phyloP scores from a whole-genome alignment of 768 basidiomycete genomes.

The Phaeotremella skinneri region DNA sequence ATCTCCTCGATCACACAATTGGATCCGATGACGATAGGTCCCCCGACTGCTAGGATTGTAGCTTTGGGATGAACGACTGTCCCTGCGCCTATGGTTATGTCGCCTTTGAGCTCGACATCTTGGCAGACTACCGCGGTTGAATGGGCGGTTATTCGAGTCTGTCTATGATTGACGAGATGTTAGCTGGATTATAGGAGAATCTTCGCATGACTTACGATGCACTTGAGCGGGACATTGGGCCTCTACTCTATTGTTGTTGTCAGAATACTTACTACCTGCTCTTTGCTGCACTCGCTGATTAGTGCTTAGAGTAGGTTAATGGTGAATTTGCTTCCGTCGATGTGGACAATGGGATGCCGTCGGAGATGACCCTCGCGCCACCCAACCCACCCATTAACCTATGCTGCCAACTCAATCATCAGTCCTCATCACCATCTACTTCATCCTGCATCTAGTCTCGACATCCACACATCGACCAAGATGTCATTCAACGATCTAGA shows the following conservation, averaged over 20 bases:
- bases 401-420: not conserved
- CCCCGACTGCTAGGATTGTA: slow-evolving; percentile 84
- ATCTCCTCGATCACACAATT: slow-evolving; percentile 90
- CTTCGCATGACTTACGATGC: slow-evolving; percentile 8
- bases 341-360: not conserved
- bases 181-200: not conserved
- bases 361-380: not conserved
- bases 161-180: slow-evolving; percentile 55
- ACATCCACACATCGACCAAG: not conserved
- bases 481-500: slow-evolving; percentile 51
- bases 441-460: no score
- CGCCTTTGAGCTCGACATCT: slow-evolving; percentile 90
- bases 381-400: not conserved
- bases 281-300: not conserved
- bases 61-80: slow-evolving; percentile 91
- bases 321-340: not conserved
- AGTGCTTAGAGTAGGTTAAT: not conserved
- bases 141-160: slow-evolving; percentile 85
- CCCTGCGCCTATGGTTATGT: slow-evolving; percentile 85
- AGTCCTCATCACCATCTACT: not conserved
- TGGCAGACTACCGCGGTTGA: slow-evolving; percentile 87
- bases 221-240: slow-evolving; percentile 7
- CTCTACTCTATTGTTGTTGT: not conserved
- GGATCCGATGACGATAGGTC: slow-evolving; percentile 83
- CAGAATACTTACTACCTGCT: no score